Percentiles rank a stretch among this genome's conserved stretches.
Conservation (phyloP, 1,139 yeast genomes). For the Lodderomyces metapsilosis region DNA sequence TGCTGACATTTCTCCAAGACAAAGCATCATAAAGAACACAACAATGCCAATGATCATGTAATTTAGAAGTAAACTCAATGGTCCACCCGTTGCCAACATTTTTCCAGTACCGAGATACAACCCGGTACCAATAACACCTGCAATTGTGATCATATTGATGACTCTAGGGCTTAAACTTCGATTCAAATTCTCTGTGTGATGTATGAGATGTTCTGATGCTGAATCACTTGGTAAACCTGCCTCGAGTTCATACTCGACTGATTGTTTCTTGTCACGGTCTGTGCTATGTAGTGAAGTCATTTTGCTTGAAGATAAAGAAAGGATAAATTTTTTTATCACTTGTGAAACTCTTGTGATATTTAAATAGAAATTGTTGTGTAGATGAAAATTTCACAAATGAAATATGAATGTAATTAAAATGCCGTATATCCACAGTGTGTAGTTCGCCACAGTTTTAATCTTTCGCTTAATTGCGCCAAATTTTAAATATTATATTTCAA, state of each 20-base stretch:
- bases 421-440: neutral
- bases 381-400: neutral
- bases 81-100: constrained; percentile 62
- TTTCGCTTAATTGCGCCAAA: neutral
- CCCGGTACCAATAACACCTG: constrained; percentile 72
- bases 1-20: constrained; percentile 66
- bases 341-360: neutral
- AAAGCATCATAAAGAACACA: constrained; percentile 58
- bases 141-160: constrained; percentile 62
- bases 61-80: constrained; percentile 57
- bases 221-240: neutral
- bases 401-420: neutral
- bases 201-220: neutral
- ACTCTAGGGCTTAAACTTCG: constrained; percentile 52
- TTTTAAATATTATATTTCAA: neutral
- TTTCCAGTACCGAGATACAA: constrained; percentile 63
- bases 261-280: neutral
- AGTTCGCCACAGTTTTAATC: constrained; percentile 2
- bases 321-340: neutral
- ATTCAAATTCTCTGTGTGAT: constrained; percentile 29
- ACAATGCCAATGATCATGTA: constrained; percentile 58
- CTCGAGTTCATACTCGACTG: neutral
- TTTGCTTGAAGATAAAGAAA: neutral
- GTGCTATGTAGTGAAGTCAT: neutral
- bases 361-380: neutral